These are phyloP conservation scores for Gentiana dahurica DNA, from an alignment of 257 asterid genomes.

Conservation along the genomic window DNA sequence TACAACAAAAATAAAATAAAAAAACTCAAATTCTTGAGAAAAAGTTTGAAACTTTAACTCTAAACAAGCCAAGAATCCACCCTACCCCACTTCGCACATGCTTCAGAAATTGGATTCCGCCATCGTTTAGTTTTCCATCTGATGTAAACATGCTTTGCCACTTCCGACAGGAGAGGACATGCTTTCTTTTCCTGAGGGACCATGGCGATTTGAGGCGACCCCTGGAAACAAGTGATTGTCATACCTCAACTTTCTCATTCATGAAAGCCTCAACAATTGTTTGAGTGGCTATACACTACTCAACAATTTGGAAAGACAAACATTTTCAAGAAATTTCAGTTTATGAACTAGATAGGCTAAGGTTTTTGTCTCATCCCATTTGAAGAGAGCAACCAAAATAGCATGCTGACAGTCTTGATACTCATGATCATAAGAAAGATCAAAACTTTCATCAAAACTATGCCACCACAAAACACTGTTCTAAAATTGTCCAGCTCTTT, in stretches of 20 bases:
- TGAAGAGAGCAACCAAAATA: too few relatives aligned
- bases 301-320: not conserved
- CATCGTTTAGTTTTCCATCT: constrained; percentile 77
- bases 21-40: not conserved
- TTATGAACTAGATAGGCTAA: too few relatives aligned
- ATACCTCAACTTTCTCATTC: constrained; percentile 9
- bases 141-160: constrained; percentile 71
- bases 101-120: constrained; percentile 74
- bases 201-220: constrained; percentile 87
- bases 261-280: not conserved
- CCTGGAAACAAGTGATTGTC: constrained; percentile 30
- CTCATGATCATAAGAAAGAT: too few relatives aligned
- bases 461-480: too few relatives aligned
- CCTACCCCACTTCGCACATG: constrained; percentile 96
- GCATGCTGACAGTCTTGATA: too few relatives aligned
- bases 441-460: too few relatives aligned
- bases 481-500: too few relatives aligned
- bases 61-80: not conserved
- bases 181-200: constrained; percentile 85
- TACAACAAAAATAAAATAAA: constrained; percentile 1
- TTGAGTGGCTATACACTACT: not conserved
- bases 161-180: constrained; percentile 57
- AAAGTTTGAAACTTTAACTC: not conserved
- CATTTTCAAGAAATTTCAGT: too few relatives aligned
- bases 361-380: too few relatives aligned